These are phyloP conservation scores for Ziziphus jujuba DNA, from an alignment of 306 rosid genomes.

Conservation along the genomic window DNA sequence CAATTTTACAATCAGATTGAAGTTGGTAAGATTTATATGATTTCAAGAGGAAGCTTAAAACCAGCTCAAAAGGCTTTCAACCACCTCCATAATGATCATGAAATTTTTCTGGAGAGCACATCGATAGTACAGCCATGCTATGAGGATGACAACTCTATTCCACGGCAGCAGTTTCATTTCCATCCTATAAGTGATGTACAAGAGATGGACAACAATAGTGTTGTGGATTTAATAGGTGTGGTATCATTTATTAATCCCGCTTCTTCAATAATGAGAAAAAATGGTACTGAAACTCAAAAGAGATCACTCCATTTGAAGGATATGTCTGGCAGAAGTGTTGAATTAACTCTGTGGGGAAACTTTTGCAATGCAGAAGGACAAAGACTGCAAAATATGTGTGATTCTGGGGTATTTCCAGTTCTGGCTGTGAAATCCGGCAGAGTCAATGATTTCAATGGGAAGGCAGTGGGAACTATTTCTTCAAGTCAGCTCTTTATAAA, in stretches of 20 bases:
- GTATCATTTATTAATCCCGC: constrained; percentile 68
- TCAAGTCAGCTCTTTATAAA: constrained; percentile 73
- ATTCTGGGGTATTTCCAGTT: constrained; percentile 72
- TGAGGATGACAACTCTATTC: constrained; percentile 73
- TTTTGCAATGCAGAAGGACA: constrained; percentile 76
- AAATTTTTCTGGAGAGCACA: constrained; percentile 58
- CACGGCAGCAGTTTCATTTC: constrained; percentile 62
- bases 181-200: constrained; percentile 61
- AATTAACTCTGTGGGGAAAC: constrained; percentile 82
- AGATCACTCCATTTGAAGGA: constrained; percentile 86
- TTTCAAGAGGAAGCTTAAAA: constrained; percentile 72
- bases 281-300: constrained; percentile 83
- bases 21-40: constrained; percentile 66
- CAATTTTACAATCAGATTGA: constrained; percentile 68
- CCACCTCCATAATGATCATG: constrained; percentile 72
- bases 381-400: constrained; percentile 68
- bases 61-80: constrained; percentile 72
- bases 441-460: constrained; percentile 83
- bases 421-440: constrained; percentile 73
- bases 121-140: constrained; percentile 59
- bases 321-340: constrained; percentile 72
- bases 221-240: constrained; percentile 75
- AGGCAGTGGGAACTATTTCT: constrained; percentile 66
- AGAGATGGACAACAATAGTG: constrained; percentile 55
- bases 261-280: constrained; percentile 68